Evolutionary conservation across 2,329 filamentous ascomycete species (phyloP), one percentile per base, ranked within the genome.

Genomic region (Cladobotryum mycophilum): DNA sequence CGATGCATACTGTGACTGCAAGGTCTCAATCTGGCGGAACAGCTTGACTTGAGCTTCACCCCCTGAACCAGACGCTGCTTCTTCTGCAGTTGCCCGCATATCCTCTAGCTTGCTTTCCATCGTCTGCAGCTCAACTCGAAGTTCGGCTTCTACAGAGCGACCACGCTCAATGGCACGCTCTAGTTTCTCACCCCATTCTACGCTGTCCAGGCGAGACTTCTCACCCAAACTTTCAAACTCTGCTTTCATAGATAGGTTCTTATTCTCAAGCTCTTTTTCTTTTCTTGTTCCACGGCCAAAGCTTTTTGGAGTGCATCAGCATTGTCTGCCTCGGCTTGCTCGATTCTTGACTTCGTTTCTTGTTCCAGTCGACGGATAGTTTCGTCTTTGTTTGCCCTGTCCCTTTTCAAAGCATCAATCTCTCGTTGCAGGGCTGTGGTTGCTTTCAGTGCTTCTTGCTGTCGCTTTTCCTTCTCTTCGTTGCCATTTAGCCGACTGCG

Each of bases 1-100:
- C 49, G 95, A 84, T 1, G 90, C 84, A 68, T 99, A 96, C 66
- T 99, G 95, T 6, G 88, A 93, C 68, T 99, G 93, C 36, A 99
- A 72, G 1, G 89, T 96, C 71, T 99, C 93, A 48, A 99, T 87
- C 68, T 99, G 95, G 38, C 93, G 84, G 41, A 97, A 75, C 38
- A 97, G 76, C 67, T 96, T 97, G 41, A 88, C 88, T 61, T 95
- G 90, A 1, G 87, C 82, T 63, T 96, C 89, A 13, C 90, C 88
- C 5, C 84, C 83, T 13, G 82, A 82, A 14, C 88, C 87, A 3
- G 90, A 92, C 1, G 90, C 90, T 1, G 84, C 89, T 67, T 99
- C 93, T 70, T 99, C 93, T 1, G 89, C 89, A 33, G 87, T 81
- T 15, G 84, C 81, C 49, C 93, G 85, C 70, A 96, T 84, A 8